Percentiles rank a stretch among this genome's conserved stretches.
Evolutionary conservation across 106 monocot species (phyloP).

Genomic region (Apostasia ramifera): DNA sequence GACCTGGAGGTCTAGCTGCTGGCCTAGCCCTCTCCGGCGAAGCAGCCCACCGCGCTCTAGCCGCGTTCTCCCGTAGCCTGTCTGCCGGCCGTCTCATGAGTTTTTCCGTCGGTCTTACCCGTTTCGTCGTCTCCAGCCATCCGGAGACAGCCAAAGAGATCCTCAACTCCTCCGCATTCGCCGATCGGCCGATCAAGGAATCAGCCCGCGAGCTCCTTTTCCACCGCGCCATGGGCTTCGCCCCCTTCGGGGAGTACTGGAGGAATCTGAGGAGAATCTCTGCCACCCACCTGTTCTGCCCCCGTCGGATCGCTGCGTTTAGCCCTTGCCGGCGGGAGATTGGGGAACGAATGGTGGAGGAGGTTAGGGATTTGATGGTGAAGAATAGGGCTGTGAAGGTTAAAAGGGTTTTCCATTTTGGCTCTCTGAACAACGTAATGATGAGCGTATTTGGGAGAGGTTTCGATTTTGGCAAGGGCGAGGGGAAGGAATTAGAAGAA

Average conservation of each 20-base stretch:
- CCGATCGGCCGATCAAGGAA: slow-evolving; percentile 64
- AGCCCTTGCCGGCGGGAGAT: slow-evolving; percentile 20
- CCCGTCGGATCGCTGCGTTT: slow-evolving; percentile 21
- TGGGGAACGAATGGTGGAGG: slow-evolving; percentile 35
- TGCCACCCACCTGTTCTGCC: slow-evolving; percentile 41
- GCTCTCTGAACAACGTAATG: slow-evolving; percentile 49
- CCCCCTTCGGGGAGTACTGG: slow-evolving; percentile 72
- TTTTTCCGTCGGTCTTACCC: slow-evolving; percentile 66
- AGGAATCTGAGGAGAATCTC: slow-evolving; percentile 39
- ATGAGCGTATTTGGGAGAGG: slow-evolving; percentile 52
- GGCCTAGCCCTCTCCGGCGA: slow-evolving; percentile 33
- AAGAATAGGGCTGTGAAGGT: slow-evolving; percentile 29
- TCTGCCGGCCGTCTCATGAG: slow-evolving; percentile 35
- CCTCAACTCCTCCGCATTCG: slow-evolving; percentile 44
- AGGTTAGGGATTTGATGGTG: slow-evolving; percentile 22
- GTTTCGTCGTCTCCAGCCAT: slow-evolving; percentile 54
- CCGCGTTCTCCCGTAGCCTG: slow-evolving; percentile 23
- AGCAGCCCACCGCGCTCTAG: slow-evolving; percentile 38
- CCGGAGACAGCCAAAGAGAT: slow-evolving; percentile 68
- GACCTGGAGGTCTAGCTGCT: slow-evolving; percentile 8
- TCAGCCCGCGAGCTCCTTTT: slow-evolving; percentile 70
- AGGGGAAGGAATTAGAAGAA: slow-evolving; percentile 38
- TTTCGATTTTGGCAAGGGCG: slow-evolving; percentile 24
- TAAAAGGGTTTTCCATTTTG: slow-evolving; percentile 44
- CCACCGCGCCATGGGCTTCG: slow-evolving; percentile 72